phyloP scores from a whole-genome alignment of 352 stramenopile species.

The Pythium phragmitis region DNA sequence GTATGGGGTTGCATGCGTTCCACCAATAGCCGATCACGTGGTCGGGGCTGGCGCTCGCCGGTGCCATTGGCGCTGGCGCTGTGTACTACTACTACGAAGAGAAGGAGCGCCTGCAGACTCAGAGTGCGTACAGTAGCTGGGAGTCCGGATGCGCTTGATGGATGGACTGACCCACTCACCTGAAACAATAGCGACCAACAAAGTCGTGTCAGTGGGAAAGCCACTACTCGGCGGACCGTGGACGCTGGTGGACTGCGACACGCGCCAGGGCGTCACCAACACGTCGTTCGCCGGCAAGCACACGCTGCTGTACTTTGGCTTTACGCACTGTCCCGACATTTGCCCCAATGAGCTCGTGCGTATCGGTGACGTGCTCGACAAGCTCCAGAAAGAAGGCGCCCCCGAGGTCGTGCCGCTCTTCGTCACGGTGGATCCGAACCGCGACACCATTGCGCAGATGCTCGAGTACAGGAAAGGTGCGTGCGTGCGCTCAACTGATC shows the following conservation, averaged over 20 bases:
- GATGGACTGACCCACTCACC: neutral
- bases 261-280: constrained; percentile 86
- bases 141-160: neutral
- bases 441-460: constrained; percentile 97
- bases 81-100: constrained; percentile 90
- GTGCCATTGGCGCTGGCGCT: constrained; percentile 60
- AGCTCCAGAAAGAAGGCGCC: constrained; percentile 66
- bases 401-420: constrained; percentile 92
- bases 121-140: constrained; percentile 42
- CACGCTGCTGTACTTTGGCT: constrained; percentile 99
- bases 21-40: constrained; percentile 74
- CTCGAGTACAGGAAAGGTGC: constrained; percentile 92
- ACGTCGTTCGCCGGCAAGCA: constrained; percentile 92
- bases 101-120: constrained; percentile 86
- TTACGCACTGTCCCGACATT: constrained; percentile 99
- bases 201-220: constrained; percentile 90
- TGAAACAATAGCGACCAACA: constrained; percentile 60
- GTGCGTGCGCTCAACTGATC: neutral
- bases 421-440: constrained; percentile 96
- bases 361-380: constrained; percentile 94
- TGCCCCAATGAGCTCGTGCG: constrained; percentile 99
- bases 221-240: constrained; percentile 90
- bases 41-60: constrained; percentile 76
- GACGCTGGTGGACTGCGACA: constrained; percentile 92
- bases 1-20: neutral